phyloP scores from a whole-genome alignment of 164 flowering plant species.

The Stephania japonica region DNA sequence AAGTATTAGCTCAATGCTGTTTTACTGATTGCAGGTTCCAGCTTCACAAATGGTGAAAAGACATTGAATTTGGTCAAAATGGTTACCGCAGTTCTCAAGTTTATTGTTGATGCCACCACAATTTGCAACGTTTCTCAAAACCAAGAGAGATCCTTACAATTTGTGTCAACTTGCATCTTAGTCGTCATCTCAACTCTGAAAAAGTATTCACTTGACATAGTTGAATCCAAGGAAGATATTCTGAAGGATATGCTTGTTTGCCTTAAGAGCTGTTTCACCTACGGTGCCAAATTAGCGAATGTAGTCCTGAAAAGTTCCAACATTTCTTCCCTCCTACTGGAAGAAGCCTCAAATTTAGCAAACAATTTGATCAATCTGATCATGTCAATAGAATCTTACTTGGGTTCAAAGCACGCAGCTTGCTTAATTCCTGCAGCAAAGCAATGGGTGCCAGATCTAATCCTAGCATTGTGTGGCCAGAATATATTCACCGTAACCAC shows the following conservation, averaged over 20 bases:
- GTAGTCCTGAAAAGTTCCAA: slow-evolving; percentile 34
- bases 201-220: slow-evolving; percentile 17
- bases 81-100: slow-evolving; percentile 60
- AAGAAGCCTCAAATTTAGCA: slow-evolving; percentile 41
- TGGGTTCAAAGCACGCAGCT: slow-evolving; percentile 51
- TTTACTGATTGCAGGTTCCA: slow-evolving; percentile 33
- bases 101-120: slow-evolving; percentile 48
- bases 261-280: slow-evolving; percentile 70
- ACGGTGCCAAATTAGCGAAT: slow-evolving; percentile 66
- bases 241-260: slow-evolving; percentile 40
- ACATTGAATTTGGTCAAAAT: slow-evolving; percentile 46
- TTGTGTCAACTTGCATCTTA: slow-evolving; percentile 36
- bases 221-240: slow-evolving; percentile 38
- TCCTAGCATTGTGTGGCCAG: slow-evolving; percentile 56
- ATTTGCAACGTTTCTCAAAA: slow-evolving; percentile 27
- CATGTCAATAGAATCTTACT: slow-evolving; percentile 36
- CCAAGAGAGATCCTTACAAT: slow-evolving; percentile 40
- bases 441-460: slow-evolving; percentile 86
- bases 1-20: no score
- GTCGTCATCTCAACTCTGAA: slow-evolving; percentile 32
- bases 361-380: slow-evolving; percentile 56
- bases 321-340: slow-evolving; percentile 31
- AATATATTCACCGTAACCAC: slow-evolving; percentile 22
- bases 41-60: slow-evolving; percentile 19
- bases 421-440: slow-evolving; percentile 40